phyloP scores from a whole-genome alignment of 2,329 filamentous ascomycete species.

The Nannizziopsis arthrosporioides region DNA sequence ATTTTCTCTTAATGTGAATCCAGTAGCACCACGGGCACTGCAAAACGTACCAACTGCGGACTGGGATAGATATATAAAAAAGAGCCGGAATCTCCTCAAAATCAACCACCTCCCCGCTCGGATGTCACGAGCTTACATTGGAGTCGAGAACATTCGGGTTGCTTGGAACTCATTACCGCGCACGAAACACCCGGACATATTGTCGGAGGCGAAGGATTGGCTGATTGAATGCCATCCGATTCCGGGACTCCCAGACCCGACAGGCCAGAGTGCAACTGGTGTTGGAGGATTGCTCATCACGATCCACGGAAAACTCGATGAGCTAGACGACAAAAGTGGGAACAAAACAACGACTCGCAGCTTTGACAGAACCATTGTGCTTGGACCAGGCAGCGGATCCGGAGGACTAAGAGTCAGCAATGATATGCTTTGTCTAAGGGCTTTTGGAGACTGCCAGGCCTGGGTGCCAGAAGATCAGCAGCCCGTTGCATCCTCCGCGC shows the following conservation, averaged over 20 bases:
- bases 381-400: conserved; percentile 60
- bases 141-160: conserved; percentile 52
- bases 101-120: conserved; percentile 51
- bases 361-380: conserved; percentile 69
- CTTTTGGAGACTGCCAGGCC: conserved; percentile 48
- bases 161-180: conserved; percentile 59
- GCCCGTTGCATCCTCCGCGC: conserved; percentile 17
- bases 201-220: conserved; percentile 57
- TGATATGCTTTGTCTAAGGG: conserved; percentile 64
- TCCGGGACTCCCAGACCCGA: conserved; percentile 58
- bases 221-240: conserved; percentile 71
- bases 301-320: conserved; percentile 76
- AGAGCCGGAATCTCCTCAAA: conserved; percentile 65
- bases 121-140: conserved; percentile 54
- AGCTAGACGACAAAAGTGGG: conserved; percentile 48
- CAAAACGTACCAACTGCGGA: conserved; percentile 35
- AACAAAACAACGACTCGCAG: conserved; percentile 54
- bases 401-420: conserved; percentile 62
- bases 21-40: conserved; percentile 41
- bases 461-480: conserved; percentile 35
- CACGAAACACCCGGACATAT: conserved; percentile 63
- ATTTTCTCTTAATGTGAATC: conserved; percentile 66
- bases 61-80: conserved; percentile 65
- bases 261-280: conserved; percentile 49
- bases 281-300: conserved; percentile 68